Percentiles rank a stretch among this genome's conserved stretches.
phyloP scores from a whole-genome alignment of 2,329 filamentous ascomycete genomes.

The Magnaporthiopsis poae region DNA sequence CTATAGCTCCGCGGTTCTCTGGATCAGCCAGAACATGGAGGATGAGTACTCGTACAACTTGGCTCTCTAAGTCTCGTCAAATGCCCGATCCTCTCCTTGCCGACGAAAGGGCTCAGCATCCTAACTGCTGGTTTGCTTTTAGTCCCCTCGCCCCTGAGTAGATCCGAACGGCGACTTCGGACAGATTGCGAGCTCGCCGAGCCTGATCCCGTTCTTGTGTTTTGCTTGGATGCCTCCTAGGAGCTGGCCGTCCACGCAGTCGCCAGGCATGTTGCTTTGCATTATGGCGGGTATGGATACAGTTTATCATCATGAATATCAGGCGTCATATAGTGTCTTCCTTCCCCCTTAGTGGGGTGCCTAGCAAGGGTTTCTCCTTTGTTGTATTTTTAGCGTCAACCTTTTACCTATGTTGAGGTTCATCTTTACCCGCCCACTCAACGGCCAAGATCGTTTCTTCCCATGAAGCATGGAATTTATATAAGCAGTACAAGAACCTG shows the following conservation, averaged over 20 bases:
- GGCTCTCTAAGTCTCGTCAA: constrained; percentile 35
- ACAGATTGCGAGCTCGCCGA: not conserved
- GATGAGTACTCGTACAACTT: constrained; percentile 62
- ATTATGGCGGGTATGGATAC: no score
- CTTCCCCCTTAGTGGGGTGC: not conserved
- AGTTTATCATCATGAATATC: not conserved
- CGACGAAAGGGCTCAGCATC: not conserved
- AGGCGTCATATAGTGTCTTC: not conserved
- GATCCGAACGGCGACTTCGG: not conserved
- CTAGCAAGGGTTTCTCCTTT: not conserved
- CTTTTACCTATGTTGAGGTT: not conserved
- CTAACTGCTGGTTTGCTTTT: constrained; percentile 6
- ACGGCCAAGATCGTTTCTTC: not conserved
- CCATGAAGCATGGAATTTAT: not conserved
- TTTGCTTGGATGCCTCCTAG: not conserved
- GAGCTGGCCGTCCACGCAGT: no score
- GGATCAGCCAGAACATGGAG: constrained; percentile 64
- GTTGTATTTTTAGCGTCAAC: not conserved
- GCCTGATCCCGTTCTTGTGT: not conserved
- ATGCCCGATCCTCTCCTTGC: not conserved
- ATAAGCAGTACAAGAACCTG: not conserved
- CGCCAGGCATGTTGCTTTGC: no score
- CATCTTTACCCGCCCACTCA: not conserved
- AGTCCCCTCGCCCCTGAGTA: constrained; percentile 6
- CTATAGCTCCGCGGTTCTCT: constrained; percentile 50